Conservation (phyloP, 768 basidiomycete genomes). For the Lactarius sanguifluus region DNA sequence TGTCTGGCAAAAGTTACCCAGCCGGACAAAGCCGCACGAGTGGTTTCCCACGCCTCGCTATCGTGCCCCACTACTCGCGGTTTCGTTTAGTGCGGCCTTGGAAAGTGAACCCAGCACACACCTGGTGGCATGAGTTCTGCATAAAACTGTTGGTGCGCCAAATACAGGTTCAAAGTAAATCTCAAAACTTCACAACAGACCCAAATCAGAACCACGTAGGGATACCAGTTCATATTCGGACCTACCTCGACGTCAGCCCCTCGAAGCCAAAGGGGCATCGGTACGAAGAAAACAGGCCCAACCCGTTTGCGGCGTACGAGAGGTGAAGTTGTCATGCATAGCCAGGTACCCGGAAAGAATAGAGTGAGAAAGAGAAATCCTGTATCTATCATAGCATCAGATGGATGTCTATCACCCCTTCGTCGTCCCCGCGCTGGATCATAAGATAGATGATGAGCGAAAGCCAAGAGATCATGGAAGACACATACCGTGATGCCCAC, state of each 20-base stretch:
- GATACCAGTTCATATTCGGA: background rate
- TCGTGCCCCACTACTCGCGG: background rate
- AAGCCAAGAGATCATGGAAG: background rate
- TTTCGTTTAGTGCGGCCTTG: background rate
- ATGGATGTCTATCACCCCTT: conserved; percentile 19
- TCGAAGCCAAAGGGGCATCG: no score
- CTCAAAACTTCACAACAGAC: conserved; percentile 6
- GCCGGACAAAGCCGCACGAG: background rate
- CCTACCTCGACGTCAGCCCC: background rate
- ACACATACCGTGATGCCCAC: conserved; percentile 25
- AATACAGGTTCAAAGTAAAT: conserved; percentile 11
- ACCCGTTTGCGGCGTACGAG: background rate
- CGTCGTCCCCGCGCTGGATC: conserved; percentile 20
- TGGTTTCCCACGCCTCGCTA: no score
- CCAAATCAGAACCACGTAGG: background rate
- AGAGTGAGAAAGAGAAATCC: conserved; percentile 3
- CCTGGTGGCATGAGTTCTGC: background rate
- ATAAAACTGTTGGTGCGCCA: background rate
- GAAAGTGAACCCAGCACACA: background rate
- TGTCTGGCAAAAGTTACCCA: background rate
- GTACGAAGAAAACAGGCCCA: background rate
- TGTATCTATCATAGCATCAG: conserved; percentile 14
- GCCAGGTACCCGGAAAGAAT: conserved; percentile 4
- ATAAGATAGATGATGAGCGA: background rate
- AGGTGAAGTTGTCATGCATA: background rate